phyloP scores from a whole-genome alignment of 805 yeast species.

The Saccharomycopsis sp. region DNA sequence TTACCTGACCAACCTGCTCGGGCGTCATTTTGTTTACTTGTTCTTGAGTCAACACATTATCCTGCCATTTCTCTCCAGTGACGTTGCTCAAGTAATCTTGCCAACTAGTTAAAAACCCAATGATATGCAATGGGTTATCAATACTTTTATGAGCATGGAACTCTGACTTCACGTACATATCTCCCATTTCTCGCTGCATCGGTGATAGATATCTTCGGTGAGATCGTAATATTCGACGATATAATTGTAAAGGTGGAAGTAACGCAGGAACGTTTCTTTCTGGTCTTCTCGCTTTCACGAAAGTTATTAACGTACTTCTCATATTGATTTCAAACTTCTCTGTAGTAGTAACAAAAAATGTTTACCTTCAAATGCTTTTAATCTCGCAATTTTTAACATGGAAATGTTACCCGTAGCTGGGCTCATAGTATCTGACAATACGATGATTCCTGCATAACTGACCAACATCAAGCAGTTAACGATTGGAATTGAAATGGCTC shows the following conservation, averaged over 20 bases:
- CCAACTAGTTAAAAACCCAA: constrained; percentile 93
- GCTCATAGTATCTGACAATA: too few relatives aligned
- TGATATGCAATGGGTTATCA: constrained; percentile 88
- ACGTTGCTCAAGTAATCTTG: constrained; percentile 69
- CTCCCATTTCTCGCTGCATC: constrained; percentile 75
- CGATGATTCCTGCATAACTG: too few relatives aligned
- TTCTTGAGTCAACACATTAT: constrained; percentile 51
- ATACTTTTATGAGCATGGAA: constrained; percentile 74
- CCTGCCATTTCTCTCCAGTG: constrained; percentile 57
- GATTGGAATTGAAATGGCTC: too few relatives aligned
- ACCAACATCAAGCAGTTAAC: too few relatives aligned
- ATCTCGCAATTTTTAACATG: too few relatives aligned
- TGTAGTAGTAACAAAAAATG: too few relatives aligned
- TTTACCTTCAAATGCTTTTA: too few relatives aligned
- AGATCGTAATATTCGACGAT: constrained; percentile 75
- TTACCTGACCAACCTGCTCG: constrained; percentile 77
- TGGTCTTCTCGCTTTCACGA: constrained; percentile 21
- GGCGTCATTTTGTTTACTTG: constrained; percentile 80
- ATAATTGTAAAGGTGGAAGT: constrained; percentile 76
- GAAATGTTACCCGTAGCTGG: too few relatives aligned
- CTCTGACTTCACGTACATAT: constrained; percentile 82
- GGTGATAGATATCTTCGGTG: constrained; percentile 58
- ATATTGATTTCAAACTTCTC: neutral
- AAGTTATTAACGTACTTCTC: constrained; percentile 2
- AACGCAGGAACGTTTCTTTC: constrained; percentile 38